These are phyloP conservation scores for Rubroshorea leprosula DNA, from an alignment of 345 rosid genomes.

Conservation along the genomic window DNA sequence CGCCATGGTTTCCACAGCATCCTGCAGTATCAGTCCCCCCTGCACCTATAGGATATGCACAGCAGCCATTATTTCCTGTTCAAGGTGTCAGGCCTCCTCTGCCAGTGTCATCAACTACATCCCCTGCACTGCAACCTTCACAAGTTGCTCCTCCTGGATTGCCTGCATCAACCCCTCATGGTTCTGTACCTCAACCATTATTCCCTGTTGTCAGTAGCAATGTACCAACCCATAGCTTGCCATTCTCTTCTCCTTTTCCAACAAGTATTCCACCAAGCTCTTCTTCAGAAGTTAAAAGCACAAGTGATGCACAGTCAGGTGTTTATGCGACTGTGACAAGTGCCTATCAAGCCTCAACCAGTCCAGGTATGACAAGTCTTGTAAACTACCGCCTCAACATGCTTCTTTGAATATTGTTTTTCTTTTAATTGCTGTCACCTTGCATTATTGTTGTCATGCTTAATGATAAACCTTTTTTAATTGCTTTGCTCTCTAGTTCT, in stretches of 20 bases:
- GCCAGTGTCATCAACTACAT: slow-evolving; percentile 39
- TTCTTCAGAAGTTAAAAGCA: slow-evolving; percentile 43
- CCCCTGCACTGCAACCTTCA: slow-evolving; percentile 46
- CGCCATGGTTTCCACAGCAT: slow-evolving; percentile 74
- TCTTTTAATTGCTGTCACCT: not conserved
- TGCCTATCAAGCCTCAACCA: slow-evolving; percentile 28
- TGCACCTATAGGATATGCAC: slow-evolving; percentile 49
- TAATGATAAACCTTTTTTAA: not conserved
- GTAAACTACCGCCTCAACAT: not conserved
- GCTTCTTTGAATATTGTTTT: not conserved
- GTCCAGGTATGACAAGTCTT: slow-evolving; percentile 40
- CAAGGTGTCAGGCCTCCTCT: slow-evolving; percentile 56
- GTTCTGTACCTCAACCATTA: slow-evolving; percentile 75
- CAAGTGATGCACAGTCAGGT: slow-evolving; percentile 34
- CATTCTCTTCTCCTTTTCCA: slow-evolving; percentile 53
- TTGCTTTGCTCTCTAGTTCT: not conserved
- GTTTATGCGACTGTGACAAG: slow-evolving; percentile 28
- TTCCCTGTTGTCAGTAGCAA: slow-evolving; percentile 84
- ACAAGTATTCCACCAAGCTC: slow-evolving; percentile 37
- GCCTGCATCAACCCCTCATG: slow-evolving; percentile 45
- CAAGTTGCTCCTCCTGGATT: slow-evolving; percentile 67
- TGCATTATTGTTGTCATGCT: not conserved
- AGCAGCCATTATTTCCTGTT: slow-evolving; percentile 90
- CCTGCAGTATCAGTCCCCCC: slow-evolving; percentile 58
- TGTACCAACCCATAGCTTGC: slow-evolving; percentile 54